A percentile compares a stretch with the other conserved stretches of the same genome.
phyloP scores from a whole-genome alignment of 495 filamentous ascomycete genomes.

The Penicillium chermesinum region DNA sequence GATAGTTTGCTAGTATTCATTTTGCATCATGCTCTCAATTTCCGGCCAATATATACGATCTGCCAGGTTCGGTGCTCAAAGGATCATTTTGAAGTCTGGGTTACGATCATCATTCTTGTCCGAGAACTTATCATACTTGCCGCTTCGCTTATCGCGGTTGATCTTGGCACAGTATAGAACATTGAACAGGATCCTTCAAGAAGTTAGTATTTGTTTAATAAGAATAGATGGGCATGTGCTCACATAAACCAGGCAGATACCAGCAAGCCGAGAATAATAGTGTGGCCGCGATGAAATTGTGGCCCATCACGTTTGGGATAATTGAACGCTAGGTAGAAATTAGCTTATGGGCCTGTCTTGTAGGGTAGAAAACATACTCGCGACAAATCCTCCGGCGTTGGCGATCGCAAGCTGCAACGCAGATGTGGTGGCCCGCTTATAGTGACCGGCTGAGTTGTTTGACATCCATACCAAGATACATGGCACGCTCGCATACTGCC shows the following conservation, averaged over 20 bases:
- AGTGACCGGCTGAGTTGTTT: conserved; percentile 56
- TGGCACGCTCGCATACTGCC: conserved; percentile 46
- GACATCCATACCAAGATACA: conserved; percentile 53
- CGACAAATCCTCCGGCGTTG: conserved; percentile 54
- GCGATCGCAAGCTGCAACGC: conserved; percentile 53
- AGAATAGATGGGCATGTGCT: conserved; percentile 23
- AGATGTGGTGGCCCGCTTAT: conserved; percentile 54
- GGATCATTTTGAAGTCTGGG: conserved; percentile 57
- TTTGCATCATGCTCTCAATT: too few relatives aligned
- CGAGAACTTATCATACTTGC: conserved; percentile 55
- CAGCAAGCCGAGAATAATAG: conserved; percentile 52
- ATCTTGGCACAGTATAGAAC: conserved; percentile 62
- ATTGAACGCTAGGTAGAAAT: conserved; percentile 43
- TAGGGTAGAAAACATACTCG: conserved; percentile 37
- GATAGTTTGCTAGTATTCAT: too few relatives aligned
- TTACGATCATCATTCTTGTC: conserved; percentile 63
- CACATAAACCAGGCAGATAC: conserved; percentile 62
- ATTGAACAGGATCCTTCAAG: conserved; percentile 55
- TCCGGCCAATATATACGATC: too few relatives aligned
- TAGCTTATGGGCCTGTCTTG: not conserved
- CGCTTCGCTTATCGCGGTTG: conserved; percentile 57
- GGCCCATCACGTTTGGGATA: conserved; percentile 51
- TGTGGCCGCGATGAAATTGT: conserved; percentile 50
- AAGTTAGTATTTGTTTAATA: not conserved
- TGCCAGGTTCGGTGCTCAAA: conserved; percentile 35